A percentile compares a stretch with the other conserved stretches of the same genome.
phyloP scores from a whole-genome alignment of 352 stramenopile genomes.

The Stramenopiles sp. region DNA sequence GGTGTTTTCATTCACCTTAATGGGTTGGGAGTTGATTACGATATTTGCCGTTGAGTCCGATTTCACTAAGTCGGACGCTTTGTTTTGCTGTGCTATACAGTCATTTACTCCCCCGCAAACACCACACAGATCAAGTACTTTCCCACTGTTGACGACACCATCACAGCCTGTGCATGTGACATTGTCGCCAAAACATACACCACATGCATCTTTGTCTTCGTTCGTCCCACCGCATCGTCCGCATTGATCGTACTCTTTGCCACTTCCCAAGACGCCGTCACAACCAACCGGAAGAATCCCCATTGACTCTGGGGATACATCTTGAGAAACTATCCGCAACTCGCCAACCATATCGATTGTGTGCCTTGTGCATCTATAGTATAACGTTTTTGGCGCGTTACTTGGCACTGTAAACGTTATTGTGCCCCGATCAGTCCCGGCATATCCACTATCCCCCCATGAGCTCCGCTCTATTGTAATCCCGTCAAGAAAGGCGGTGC shows the following conservation, averaged over 20 bases:
- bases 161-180: background rate
- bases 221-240: background rate
- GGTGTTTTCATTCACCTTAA: no score
- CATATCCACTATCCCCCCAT: background rate
- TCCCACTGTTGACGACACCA: background rate
- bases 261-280: background rate
- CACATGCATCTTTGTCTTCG: background rate
- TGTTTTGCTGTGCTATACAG: background rate
- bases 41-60: background rate
- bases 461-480: background rate
- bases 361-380: background rate
- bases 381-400: background rate
- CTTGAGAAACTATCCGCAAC: background rate
- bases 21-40: no score
- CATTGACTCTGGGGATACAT: no score
- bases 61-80: background rate
- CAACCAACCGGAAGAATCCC: background rate
- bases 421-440: background rate
- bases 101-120: background rate
- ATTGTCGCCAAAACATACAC: background rate
- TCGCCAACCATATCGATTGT: background rate
- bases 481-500: background rate
- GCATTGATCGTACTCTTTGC: background rate
- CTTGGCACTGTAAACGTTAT: background rate
- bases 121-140: background rate